A percentile compares a stretch with the other conserved stretches of the same genome.
These are phyloP conservation scores for Diplodia mutila DNA, from an alignment of 2,329 filamentous ascomycete genomes.

Conservation along the genomic window DNA sequence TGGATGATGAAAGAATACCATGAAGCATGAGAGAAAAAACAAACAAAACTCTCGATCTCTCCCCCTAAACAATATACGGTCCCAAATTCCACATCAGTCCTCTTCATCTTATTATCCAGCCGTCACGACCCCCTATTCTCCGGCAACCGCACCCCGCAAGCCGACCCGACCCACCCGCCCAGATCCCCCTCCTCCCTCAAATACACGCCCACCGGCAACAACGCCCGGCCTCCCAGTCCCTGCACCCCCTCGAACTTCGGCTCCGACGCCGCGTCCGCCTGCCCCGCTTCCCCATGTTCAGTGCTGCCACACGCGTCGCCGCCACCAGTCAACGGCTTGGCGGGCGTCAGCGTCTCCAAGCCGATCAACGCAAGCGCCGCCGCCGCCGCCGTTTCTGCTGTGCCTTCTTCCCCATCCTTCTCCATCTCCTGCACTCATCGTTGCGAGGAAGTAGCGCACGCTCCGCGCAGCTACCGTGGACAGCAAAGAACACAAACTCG, in stretches of 20 bases:
- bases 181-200: constrained; percentile 21
- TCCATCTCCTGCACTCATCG: too few relatives aligned
- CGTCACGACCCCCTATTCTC: constrained; percentile 18
- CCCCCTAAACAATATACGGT: constrained; percentile 22
- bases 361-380: neutral
- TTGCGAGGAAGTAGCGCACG: constrained; percentile 6
- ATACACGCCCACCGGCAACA: constrained; percentile 25
- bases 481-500: constrained; percentile 15
- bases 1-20: too few relatives aligned
- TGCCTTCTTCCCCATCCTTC: too few relatives aligned
- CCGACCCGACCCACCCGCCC: constrained; percentile 4
- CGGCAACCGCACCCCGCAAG: neutral
- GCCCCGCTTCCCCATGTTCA: neutral
- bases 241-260: neutral
- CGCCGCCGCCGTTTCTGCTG: neutral
- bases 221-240: neutral
- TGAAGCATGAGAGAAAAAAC: too few relatives aligned
- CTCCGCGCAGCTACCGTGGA: neutral
- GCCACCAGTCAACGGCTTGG: neutral
- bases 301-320: too few relatives aligned
- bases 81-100: constrained; percentile 27
- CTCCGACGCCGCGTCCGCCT: neutral
- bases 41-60: too few relatives aligned
- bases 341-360: neutral
- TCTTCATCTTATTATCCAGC: constrained; percentile 28